Evolutionary conservation across 2,329 filamentous ascomycete genomes (phyloP).

Genomic region (Penicillium rolfsii): DNA sequence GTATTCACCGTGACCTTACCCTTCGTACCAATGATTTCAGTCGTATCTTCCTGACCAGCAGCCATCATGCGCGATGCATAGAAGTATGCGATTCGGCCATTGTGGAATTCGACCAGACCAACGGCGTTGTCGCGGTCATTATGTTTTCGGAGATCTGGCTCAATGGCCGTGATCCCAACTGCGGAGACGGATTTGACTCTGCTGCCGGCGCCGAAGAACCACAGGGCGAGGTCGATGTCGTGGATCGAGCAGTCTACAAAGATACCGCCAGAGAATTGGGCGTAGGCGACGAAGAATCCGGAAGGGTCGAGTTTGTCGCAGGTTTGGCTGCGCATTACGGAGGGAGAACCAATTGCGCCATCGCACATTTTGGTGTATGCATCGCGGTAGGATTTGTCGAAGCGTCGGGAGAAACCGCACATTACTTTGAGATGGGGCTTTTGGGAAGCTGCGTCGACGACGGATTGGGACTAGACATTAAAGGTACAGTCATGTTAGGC

Average conservation of each 20-base stretch:
- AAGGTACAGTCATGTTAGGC: not conserved
- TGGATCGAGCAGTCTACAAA: conserved; percentile 74
- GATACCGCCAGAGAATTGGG: conserved; percentile 67
- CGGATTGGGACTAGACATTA: conserved; percentile 57
- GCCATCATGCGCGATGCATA: conserved; percentile 70
- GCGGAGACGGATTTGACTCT: conserved; percentile 61
- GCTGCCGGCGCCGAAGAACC: conserved; percentile 63
- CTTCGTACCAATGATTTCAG: conserved; percentile 68
- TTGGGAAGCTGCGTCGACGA: conserved; percentile 60
- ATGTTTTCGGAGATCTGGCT: conserved; percentile 60
- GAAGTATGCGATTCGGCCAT: conserved; percentile 66
- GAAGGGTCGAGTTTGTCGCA: conserved; percentile 68
- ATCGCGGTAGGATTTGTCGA: conserved; percentile 67
- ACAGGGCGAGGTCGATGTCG: conserved; percentile 68
- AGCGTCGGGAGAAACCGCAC: conserved; percentile 68
- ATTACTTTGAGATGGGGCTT: conserved; percentile 67
- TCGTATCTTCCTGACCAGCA: conserved; percentile 67
- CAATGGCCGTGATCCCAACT: conserved; percentile 61
- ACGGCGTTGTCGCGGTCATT: conserved; percentile 66
- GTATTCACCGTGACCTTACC: conserved; percentile 67
- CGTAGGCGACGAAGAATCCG: conserved; percentile 71
- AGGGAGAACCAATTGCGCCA: conserved; percentile 63
- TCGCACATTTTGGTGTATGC: conserved; percentile 57
- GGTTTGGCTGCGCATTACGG: conserved; percentile 66
- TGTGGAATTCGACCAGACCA: conserved; percentile 67